Evolutionary conservation across 768 basidiomycete species (phyloP), one percentile per base, ranked within the genome.

Genomic region (Boletus rubescentipes): DNA sequence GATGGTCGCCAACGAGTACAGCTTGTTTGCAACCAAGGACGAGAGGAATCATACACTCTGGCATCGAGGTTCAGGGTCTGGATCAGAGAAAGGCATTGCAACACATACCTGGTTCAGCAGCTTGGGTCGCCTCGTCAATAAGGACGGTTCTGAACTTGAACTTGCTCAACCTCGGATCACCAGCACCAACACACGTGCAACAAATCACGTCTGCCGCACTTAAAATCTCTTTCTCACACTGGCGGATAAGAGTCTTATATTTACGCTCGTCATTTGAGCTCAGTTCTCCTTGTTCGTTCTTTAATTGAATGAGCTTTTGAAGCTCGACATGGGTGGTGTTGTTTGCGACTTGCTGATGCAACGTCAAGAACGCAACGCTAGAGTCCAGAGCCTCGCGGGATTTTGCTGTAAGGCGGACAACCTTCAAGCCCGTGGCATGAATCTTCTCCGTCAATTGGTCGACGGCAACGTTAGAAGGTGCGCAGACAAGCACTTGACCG

Each of bases 401-500:
- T 70, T 98, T 98, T 55, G 97, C 97, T 1, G 97, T 97, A 23
- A 98, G 79, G 39, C 97, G 93, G 45, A 98, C 97, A 58, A 97
- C 97, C 71, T 98, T 98, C 61, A 98, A 79, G 0, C 97, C 96
- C n/a, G 97, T 98, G n/a, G 86, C 77, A 67, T 98, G 97, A 57
- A 99, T 98, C 77, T 98, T 98, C 75, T 98, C 97, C 20, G 96
- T 97, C 51, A 99, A 84, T 68, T 99, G 97, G 67, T 99, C 97
- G 54, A 99, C 97, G 42, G 97, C 97, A 62, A 99, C 97, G 73
- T 99, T 99, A 49, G 96, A 98, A 0, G 97, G 97, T 9, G 97
- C 97, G 68, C 94, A 95, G 58, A 99, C 97, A 46, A 99, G 90
- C 38, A 99, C 97, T 73, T 98, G 97, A 46, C 96, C 96, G 0